A percentile compares a stretch with the other conserved stretches of the same genome.
These are phyloP conservation scores for Ustilago shanxiensis DNA, from an alignment of 1,284 basidiomycete species.

Conservation along the genomic window DNA sequence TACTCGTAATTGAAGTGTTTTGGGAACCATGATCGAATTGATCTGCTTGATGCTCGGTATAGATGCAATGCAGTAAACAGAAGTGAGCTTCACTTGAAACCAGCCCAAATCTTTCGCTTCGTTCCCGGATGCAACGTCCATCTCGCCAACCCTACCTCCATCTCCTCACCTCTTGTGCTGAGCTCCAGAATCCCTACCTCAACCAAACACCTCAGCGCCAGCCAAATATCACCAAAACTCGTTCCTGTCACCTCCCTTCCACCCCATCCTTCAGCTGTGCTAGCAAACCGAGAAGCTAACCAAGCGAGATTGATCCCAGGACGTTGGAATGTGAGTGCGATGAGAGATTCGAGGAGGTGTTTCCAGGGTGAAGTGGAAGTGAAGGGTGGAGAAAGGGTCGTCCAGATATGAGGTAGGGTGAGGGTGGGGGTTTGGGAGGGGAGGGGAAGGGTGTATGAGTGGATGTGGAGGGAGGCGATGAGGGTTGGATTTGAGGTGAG, in stretches of 20 bases:
- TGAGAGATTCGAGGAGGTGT: conserved; percentile 14
- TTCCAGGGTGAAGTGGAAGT: conserved; percentile 11
- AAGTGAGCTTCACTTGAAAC: conserved; percentile 11
- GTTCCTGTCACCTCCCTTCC: conserved; percentile 2
- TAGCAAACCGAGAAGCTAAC: conserved; percentile 14
- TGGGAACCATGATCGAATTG: too few relatives aligned
- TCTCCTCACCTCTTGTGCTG: too few relatives aligned
- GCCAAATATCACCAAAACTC: conserved; percentile 26
- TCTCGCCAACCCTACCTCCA: background rate
- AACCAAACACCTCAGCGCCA: background rate
- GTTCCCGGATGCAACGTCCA: conserved; percentile 20
- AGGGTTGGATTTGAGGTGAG: conserved; percentile 1
- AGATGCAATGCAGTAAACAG: too few relatives aligned
- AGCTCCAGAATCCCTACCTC: conserved; percentile 5
- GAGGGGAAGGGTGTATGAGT: conserved; percentile 8
- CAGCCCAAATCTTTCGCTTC: conserved; percentile 16
- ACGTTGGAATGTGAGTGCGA: conserved; percentile 6
- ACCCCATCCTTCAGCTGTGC: background rate
- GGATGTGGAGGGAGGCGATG: conserved; percentile 13
- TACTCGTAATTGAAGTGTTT: too few relatives aligned
- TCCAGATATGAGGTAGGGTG: conserved; percentile 35
- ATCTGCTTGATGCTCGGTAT: too few relatives aligned
- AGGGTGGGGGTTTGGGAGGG: background rate
- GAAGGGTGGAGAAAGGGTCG: conserved; percentile 18
- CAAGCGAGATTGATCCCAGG: conserved; percentile 20